Conservation (phyloP, 352 stramenopile species). For the Phytopythium delawarense region DNA sequence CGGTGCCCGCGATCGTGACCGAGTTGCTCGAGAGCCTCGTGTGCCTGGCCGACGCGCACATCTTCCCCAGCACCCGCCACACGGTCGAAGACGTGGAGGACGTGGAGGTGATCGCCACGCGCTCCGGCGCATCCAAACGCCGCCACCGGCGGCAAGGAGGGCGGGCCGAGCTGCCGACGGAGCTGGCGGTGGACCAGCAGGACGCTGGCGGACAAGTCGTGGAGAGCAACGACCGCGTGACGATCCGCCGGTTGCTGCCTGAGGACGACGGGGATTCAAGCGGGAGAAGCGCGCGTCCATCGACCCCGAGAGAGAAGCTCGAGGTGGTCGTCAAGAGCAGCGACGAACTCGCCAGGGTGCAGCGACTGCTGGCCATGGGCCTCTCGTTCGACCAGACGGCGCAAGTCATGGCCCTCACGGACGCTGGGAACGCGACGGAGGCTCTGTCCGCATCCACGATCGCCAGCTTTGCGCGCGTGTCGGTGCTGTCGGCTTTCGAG, state of each 20-base stretch:
- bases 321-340: conserved; percentile 4
- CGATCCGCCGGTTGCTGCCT: not conserved
- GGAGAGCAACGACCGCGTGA: not conserved
- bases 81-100: not conserved
- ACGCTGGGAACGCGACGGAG: not conserved
- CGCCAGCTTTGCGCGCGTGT: conserved; percentile 13
- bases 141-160: not conserved
- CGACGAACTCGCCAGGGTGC: conserved; percentile 11
- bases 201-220: not conserved
- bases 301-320: not conserved
- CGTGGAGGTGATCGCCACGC: not conserved
- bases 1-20: conserved; percentile 18
- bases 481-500: conserved; percentile 12
- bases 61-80: no score
- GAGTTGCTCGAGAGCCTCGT: conserved; percentile 14
- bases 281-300: not conserved
- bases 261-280: not conserved
- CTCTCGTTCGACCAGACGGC: conserved; percentile 15
- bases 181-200: not conserved
- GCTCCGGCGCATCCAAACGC: not conserved
- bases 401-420: conserved; percentile 2
- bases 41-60: not conserved
- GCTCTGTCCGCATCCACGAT: not conserved
- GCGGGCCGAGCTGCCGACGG: not conserved
- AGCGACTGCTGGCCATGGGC: conserved; percentile 9